Percentiles rank a stretch among this genome's conserved stretches.
phyloP scores from a whole-genome alignment of 805 yeast species.

The Candida nitratophila region DNA sequence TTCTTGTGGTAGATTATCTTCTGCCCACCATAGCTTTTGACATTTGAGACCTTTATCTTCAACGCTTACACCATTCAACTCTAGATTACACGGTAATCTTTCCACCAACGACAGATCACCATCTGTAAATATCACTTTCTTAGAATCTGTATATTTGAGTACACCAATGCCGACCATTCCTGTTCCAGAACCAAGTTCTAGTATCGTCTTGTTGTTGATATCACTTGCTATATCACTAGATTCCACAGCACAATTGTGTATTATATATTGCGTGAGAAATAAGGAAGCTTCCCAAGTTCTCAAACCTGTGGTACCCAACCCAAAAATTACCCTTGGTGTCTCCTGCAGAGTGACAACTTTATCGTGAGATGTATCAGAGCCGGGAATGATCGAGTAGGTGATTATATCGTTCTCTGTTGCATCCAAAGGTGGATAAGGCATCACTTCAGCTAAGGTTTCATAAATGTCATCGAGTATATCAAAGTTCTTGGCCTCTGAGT shows the following conservation, averaged over 20 bases:
- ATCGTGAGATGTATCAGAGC: constrained; percentile 2
- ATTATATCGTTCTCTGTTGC: constrained; percentile 34
- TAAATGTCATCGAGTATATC: constrained; percentile 36
- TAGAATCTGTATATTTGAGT: constrained; percentile 16
- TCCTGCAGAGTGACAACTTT: constrained; percentile 38
- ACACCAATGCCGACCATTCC: constrained; percentile 64
- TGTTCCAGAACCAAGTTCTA: constrained; percentile 89
- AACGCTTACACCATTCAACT: constrained; percentile 30
- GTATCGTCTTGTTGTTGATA: constrained; percentile 22
- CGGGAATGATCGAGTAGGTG: constrained; percentile 24
- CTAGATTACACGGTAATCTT: constrained; percentile 35
- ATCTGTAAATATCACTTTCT: constrained; percentile 48
- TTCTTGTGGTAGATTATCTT: constrained; percentile 31
- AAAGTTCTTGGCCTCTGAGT: constrained; percentile 22
- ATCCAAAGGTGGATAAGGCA: constrained; percentile 25
- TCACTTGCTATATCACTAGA: not conserved
- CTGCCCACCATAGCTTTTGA: constrained; percentile 56
- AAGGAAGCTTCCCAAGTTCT: constrained; percentile 94
- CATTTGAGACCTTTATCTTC: constrained; percentile 11
- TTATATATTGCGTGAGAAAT: constrained; percentile 49
- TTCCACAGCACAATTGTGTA: constrained; percentile 6
- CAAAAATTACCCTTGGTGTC: constrained; percentile 58
- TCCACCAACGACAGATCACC: constrained; percentile 56
- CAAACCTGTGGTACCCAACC: constrained; percentile 79
- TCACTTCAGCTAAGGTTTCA: constrained; percentile 30